Evolutionary conservation across 768 basidiomycete genomes (phyloP), one percentile per base, ranked within the genome.

Genomic region (Mycena vulgaris): DNA sequence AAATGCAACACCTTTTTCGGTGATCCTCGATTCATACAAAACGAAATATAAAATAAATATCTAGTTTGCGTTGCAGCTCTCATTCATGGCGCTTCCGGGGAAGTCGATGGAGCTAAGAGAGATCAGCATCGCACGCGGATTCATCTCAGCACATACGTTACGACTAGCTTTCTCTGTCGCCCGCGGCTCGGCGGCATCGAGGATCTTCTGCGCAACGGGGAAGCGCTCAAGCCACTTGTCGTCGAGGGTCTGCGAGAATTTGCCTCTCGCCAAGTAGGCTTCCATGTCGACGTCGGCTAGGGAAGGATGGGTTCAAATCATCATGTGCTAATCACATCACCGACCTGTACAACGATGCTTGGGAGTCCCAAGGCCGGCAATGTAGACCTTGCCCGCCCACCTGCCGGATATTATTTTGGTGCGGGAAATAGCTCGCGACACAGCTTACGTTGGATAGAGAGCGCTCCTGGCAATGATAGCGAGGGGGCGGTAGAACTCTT

Each of bases 401-500:
- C 59, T 60, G 30, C 21, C 14, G 35, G 21, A 28, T 21, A 14
- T 8, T 17, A 33, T 33, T 30, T 31, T 21, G 33, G 28, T 47
- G 48, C 45, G 2, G 0, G 14, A 30, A 27, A 25, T 23, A n/a
- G n/a, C 4, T 31, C 1, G 1, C 45, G 42, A 21, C 10, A 25
- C 6, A 25, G 23, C 47, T 14, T 19, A 62, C 48, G 30, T 62
- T 51, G 60, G 60, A 28, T 62, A 62, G 35, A 63, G 61, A 17
- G 61, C 27, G 8, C 37, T 30, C 17, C 49, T 9, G 25, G 61
- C 48, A 21, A 63, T 28, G 47, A 63, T 63, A 2, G 49, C 61
- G 5, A 62, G 49, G 11, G 61, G 37, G 6, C 49, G 61, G 37
- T 63, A 63, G 27, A 63, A 52, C 37, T 63, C 61, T 21, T 42